Base-by-base conservation (phyloP, 1,284 basidiomycete genomes). In the Pyrrhoderma noxium region DNA sequence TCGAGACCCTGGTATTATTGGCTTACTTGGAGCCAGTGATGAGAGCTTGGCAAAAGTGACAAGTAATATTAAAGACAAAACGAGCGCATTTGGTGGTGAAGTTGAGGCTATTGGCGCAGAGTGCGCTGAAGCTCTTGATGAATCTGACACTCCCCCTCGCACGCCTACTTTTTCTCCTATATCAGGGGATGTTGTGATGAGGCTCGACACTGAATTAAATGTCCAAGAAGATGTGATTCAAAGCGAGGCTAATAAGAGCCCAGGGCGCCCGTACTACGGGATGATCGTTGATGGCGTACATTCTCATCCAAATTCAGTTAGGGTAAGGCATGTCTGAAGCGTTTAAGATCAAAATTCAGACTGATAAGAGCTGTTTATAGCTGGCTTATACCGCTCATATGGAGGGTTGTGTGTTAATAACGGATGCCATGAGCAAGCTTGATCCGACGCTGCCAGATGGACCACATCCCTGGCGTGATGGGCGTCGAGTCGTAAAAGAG, bases 231-330 rank as follows among this genome's bases (percentile, higher is more conserved):
- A 31, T 31, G 23, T 8, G 19, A 40, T 34, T 11, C 11, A 19
- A 22, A 16, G 21, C 8, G 73, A 72, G 16, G 52, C 43, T 19
- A 8, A 18, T 21, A 42, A 45, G 11, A 38, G 67, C n/a, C 82
- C 84, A 57, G 76, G 78, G 60, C 71, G 88, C 54, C 90, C 91
- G 16, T 93, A 81, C 68, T 95, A 89, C 62, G 90, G 88, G 49
- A 70, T 94, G 54, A 95, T 95, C 56, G 90, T 91, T 9, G 92
- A 95, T 63, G 92, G 92, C 0, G 82, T 92, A 52, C 92, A 95
- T 65, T 88, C 82, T 22, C 91, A 94, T 66, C 91, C 92, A 3
- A 90, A 92, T 66, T 89, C 88, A 42, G 88, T 94, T 49, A 74
- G 89, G 59, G 86, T 87, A 64, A 50, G 79, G 65, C 21, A 38